Conservation (phyloP, 805 yeast genomes). For the Saturnispora kantuleensis region DNA sequence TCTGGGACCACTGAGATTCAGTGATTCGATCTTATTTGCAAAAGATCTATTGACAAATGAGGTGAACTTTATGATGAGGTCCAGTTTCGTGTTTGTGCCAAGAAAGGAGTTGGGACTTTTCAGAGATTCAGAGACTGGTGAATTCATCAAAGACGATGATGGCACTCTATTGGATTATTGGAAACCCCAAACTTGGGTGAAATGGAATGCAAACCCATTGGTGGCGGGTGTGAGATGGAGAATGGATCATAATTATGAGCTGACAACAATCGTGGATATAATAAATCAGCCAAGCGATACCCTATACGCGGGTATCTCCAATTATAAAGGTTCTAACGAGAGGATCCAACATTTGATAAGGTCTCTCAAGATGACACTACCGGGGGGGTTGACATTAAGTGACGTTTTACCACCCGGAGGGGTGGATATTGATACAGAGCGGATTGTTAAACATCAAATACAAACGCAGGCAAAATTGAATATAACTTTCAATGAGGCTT, state of each 20-base stretch:
- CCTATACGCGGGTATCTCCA: slow-evolving; percentile 1
- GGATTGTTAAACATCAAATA: slow-evolving; percentile 8
- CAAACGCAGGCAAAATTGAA: slow-evolving; percentile 15
- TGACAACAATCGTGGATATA: background rate
- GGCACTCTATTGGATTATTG: slow-evolving; percentile 50
- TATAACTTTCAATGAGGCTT: slow-evolving; percentile 46
- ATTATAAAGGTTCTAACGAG: slow-evolving; percentile 3
- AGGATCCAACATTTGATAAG: slow-evolving; percentile 1
- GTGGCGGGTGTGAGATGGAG: slow-evolving; percentile 34
- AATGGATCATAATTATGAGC: slow-evolving; percentile 10
- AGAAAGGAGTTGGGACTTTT: slow-evolving; percentile 38
- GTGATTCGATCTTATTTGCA: slow-evolving; percentile 70
- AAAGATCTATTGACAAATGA: slow-evolving; percentile 70
- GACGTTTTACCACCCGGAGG: slow-evolving; percentile 5
- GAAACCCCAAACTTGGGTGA: slow-evolving; percentile 72
- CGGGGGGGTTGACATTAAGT: background rate
- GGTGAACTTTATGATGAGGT: slow-evolving; percentile 81
- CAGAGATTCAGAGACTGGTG: slow-evolving; percentile 48
- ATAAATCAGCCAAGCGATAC: background rate
- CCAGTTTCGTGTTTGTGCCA: slow-evolving; percentile 73
- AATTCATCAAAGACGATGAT: slow-evolving; percentile 33
- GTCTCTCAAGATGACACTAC: slow-evolving; percentile 1
- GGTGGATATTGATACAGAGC: slow-evolving; percentile 6
- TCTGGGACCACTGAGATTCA: slow-evolving; percentile 74
- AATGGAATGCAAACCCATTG: slow-evolving; percentile 65